These are phyloP conservation scores for Begonia peltatifolia DNA, from an alignment of 306 rosid species.

Conservation along the genomic window DNA sequence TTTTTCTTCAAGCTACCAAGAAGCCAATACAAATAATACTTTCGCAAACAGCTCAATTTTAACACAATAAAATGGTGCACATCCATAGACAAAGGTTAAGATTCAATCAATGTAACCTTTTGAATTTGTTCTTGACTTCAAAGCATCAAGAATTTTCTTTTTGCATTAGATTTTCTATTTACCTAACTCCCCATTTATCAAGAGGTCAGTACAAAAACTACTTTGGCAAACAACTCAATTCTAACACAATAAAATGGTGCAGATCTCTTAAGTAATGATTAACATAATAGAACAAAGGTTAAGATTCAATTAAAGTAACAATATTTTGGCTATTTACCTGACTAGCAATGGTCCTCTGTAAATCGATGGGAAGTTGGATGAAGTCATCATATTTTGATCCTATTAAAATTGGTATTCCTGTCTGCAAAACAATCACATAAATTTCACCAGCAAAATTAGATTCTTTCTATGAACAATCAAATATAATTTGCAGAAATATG, in stretches of 20 bases:
- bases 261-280: no score
- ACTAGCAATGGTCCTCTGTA: conserved; percentile 92
- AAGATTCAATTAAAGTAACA: neutral
- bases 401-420: conserved; percentile 77
- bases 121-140: conserved; percentile 82
- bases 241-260: no score
- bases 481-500: neutral
- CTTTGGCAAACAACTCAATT: no score
- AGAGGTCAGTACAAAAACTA: no score
- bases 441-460: neutral
- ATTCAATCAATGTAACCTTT: conserved; percentile 8
- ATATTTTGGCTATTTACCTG: conserved; percentile 34
- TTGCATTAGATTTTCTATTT: no score
- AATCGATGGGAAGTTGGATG: conserved; percentile 89
- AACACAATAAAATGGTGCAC: no score
- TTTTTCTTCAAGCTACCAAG: no score
- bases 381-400: conserved; percentile 96
- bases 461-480: neutral
- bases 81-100: no score
- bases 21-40: no score
- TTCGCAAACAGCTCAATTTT: no score
- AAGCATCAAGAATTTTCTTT: neutral
- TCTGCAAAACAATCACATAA: conserved; percentile 23
- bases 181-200: no score
- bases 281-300: no score